phyloP scores from a whole-genome alignment of 2,329 filamentous ascomycete species.

The Exophiala sp. region DNA sequence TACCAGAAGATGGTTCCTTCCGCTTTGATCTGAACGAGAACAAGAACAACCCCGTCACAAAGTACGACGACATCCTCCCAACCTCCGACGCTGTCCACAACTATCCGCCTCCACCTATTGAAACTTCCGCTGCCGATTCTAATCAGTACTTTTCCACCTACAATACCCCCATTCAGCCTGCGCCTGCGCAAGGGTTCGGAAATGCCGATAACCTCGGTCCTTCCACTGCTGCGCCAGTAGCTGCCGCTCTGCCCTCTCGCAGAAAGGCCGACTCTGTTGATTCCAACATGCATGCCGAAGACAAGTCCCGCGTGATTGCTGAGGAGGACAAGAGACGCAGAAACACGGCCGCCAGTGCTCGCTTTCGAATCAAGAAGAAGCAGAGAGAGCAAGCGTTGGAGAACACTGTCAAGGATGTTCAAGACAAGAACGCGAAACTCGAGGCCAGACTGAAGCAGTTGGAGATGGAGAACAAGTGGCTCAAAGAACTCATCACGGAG shows the following conservation, averaged over 20 bases:
- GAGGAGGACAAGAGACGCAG: slow-evolving; percentile 88
- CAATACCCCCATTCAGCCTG: slow-evolving; percentile 29
- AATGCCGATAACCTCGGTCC: slow-evolving; percentile 13
- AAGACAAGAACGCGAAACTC: slow-evolving; percentile 70
- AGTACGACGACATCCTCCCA: slow-evolving; percentile 28
- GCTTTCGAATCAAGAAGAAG: slow-evolving; percentile 95
- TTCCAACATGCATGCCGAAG: slow-evolving; percentile 57
- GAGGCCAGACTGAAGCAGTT: slow-evolving; percentile 72
- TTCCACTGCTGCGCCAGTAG: not conserved
- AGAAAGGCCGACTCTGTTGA: slow-evolving; percentile 16
- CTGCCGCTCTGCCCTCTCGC: not conserved
- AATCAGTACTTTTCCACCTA: slow-evolving; percentile 25
- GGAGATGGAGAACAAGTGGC: slow-evolving; percentile 80
- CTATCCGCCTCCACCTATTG: slow-evolving; percentile 17
- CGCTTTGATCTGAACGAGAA: slow-evolving; percentile 25
- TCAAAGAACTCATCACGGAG: slow-evolving; percentile 75
- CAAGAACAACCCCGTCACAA: slow-evolving; percentile 22
- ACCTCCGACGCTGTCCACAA: slow-evolving; percentile 12
- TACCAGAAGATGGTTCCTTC: slow-evolving; percentile 25
- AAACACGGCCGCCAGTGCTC: slow-evolving; percentile 83
- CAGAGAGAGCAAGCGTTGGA: slow-evolving; percentile 86
- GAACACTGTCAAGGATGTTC: slow-evolving; percentile 76
- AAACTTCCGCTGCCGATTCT: slow-evolving; percentile 19
- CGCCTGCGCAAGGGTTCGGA: slow-evolving; percentile 18
- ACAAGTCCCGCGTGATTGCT: slow-evolving; percentile 67